phyloP scores from a whole-genome alignment of 2,329 filamentous ascomycete genomes.

The Colletotrichum sp. region DNA sequence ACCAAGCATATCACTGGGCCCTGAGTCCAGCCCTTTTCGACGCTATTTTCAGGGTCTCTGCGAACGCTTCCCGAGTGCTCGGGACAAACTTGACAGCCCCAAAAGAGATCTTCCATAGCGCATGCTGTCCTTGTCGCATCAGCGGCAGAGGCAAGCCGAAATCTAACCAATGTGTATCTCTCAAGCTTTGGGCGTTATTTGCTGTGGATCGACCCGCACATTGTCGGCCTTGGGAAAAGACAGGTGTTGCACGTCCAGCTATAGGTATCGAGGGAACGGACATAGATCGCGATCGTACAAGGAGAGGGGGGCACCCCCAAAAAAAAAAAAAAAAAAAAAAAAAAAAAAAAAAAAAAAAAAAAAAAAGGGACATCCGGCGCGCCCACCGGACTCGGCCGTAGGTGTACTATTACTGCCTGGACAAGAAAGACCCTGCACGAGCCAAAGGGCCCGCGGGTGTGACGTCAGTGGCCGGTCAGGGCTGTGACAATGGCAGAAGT shows the following conservation, averaged over 20 bases:
- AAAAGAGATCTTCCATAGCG: background rate
- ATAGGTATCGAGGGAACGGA: background rate
- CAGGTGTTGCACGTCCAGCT: background rate
- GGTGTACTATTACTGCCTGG: background rate
- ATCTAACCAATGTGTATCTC: background rate
- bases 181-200: background rate
- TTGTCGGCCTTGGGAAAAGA: background rate
- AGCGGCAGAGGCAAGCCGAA: background rate
- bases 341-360: background rate
- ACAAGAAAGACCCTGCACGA: conserved; percentile 12
- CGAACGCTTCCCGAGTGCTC: background rate
- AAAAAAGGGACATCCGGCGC: background rate
- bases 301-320: no score
- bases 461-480: conserved; percentile 10
- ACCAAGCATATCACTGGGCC: background rate
- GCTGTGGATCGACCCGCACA: background rate
- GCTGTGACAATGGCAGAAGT: background rate
- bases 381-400: conserved; percentile 16
- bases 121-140: background rate
- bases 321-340: background rate
- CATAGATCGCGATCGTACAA: background rate
- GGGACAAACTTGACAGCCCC: background rate
- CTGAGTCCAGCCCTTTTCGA: background rate
- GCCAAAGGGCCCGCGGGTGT: background rate
- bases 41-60: background rate